Percentiles rank a stretch among this genome's conserved stretches.
These are phyloP conservation scores for Tylopilus plumbeoviolaceoides DNA, from an alignment of 768 basidiomycete genomes.

Conservation along the genomic window DNA sequence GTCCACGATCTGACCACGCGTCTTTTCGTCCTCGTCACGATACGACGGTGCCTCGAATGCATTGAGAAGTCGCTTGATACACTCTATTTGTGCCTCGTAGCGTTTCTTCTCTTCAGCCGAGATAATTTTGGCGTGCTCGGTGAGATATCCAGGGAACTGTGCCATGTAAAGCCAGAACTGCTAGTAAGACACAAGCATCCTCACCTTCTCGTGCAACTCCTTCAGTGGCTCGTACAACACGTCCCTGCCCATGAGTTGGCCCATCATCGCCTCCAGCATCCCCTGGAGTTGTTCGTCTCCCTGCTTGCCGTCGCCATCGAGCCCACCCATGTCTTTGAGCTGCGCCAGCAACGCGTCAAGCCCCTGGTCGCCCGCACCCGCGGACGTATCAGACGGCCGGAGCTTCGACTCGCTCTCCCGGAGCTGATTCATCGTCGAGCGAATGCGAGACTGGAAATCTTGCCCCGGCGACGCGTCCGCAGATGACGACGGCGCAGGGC, in stretches of 20 bases:
- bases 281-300: constrained; percentile 54
- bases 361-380: constrained; percentile 27
- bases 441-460: constrained; percentile 67
- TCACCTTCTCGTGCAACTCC: constrained; percentile 47
- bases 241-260: constrained; percentile 30
- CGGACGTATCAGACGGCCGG: constrained; percentile 15
- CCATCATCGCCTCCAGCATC: constrained; percentile 65
- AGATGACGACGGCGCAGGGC: neutral
- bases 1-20: constrained; percentile 48
- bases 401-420: constrained; percentile 56
- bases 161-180: neutral
- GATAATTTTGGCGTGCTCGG: constrained; percentile 49
- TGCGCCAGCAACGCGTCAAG: constrained; percentile 53
- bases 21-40: constrained; percentile 48
- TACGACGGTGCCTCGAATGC: constrained; percentile 64
- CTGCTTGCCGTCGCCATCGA: constrained; percentile 31
- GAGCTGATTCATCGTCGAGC: constrained; percentile 70
- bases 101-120: constrained; percentile 56
- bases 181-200: neutral
- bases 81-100: constrained; percentile 56
- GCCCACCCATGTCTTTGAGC: constrained; percentile 31
- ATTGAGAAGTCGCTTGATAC: constrained; percentile 54
- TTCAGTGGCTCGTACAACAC: constrained; percentile 82
- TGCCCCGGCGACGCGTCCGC: constrained; percentile 14
- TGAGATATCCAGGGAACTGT: constrained; percentile 73